Conservation (phyloP, 2,329 filamentous ascomycete genomes). For the Ophiocordyceps australis region DNA sequence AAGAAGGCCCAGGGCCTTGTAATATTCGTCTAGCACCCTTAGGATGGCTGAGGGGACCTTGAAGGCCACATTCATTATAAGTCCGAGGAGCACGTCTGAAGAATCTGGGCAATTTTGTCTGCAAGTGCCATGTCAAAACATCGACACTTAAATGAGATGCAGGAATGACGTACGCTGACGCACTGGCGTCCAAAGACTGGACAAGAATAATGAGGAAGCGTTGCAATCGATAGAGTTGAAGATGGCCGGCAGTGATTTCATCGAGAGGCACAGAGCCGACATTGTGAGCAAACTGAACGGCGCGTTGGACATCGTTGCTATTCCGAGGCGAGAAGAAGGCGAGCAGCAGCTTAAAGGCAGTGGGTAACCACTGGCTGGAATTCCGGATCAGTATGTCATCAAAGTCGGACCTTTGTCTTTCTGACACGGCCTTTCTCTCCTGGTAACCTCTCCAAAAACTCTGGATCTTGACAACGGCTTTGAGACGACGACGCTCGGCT, state of each 20-base stretch:
- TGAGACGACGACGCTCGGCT: slow-evolving; percentile 58
- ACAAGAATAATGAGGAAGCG: slow-evolving; percentile 18
- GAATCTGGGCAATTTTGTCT: too few relatives aligned
- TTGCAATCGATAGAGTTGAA: slow-evolving; percentile 12
- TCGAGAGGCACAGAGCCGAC: slow-evolving; percentile 16
- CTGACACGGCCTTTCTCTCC: slow-evolving; percentile 38
- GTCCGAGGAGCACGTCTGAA: slow-evolving; percentile 15
- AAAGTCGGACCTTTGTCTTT: slow-evolving; percentile 39
- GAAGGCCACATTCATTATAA: slow-evolving; percentile 12
- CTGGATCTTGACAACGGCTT: slow-evolving; percentile 60
- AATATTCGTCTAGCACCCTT: slow-evolving; percentile 16
- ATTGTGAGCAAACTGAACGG: slow-evolving; percentile 26
- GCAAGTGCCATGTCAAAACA: too few relatives aligned
- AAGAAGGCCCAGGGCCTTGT: slow-evolving; percentile 17
- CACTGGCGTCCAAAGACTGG: slow-evolving; percentile 11
- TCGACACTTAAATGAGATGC: slow-evolving; percentile 5
- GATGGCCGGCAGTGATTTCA: slow-evolving; percentile 13
- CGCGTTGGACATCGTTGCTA: slow-evolving; percentile 27
- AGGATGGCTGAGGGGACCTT: slow-evolving; percentile 7
- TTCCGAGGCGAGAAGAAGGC: slow-evolving; percentile 26
- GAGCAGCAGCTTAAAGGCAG: slow-evolving; percentile 27
- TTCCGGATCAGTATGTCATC: slow-evolving; percentile 28
- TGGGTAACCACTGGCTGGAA: slow-evolving; percentile 14
- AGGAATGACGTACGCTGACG: too few relatives aligned
- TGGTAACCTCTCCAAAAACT: slow-evolving; percentile 65